phyloP scores from a whole-genome alignment of 108 stramenopile species.

The Chaetoceros muelleri region DNA sequence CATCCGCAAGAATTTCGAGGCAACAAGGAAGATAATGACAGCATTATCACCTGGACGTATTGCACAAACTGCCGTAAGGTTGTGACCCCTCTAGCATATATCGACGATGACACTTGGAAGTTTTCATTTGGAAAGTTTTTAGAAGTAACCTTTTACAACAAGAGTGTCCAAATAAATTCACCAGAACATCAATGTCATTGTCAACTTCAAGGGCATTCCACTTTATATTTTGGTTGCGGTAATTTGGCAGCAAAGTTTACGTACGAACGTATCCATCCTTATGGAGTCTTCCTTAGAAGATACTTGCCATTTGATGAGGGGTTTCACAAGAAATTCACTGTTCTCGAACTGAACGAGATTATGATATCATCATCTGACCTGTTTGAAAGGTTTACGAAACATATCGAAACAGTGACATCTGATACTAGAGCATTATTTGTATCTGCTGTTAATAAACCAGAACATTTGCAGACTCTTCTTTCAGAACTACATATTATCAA shows the following conservation, averaged over 20 bases:
- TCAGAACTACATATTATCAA: slow-evolving; percentile 66
- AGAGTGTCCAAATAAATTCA: slow-evolving; percentile 65
- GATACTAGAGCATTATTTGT: slow-evolving; percentile 69
- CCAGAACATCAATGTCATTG: slow-evolving; percentile 57
- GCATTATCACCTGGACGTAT: slow-evolving; percentile 87
- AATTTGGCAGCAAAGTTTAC: slow-evolving; percentile 84
- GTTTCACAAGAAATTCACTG: slow-evolving; percentile 55
- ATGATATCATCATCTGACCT: slow-evolving; percentile 61
- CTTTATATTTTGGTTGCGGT: slow-evolving; percentile 85
- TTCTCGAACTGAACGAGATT: slow-evolving; percentile 64
- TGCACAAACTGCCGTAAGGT: slow-evolving; percentile 78
- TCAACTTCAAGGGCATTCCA: slow-evolving; percentile 61
- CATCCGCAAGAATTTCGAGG: no score
- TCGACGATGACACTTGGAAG: slow-evolving; percentile 92
- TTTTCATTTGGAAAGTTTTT: slow-evolving; percentile 95
- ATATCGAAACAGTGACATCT: slow-evolving; percentile 77
- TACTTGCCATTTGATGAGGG: slow-evolving; percentile 69
- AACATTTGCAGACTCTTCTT: slow-evolving; percentile 75
- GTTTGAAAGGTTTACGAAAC: slow-evolving; percentile 77
- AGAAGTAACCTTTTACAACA: slow-evolving; percentile 91
- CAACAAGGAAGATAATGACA: slow-evolving; percentile 27
- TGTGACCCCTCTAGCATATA: slow-evolving; percentile 71
- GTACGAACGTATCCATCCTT: slow-evolving; percentile 72
- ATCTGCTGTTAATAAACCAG: slow-evolving; percentile 50
- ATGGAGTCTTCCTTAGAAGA: slow-evolving; percentile 71